phyloP scores from a whole-genome alignment of 306 rosid genomes.

The Dalbergia cochinchinensis region DNA sequence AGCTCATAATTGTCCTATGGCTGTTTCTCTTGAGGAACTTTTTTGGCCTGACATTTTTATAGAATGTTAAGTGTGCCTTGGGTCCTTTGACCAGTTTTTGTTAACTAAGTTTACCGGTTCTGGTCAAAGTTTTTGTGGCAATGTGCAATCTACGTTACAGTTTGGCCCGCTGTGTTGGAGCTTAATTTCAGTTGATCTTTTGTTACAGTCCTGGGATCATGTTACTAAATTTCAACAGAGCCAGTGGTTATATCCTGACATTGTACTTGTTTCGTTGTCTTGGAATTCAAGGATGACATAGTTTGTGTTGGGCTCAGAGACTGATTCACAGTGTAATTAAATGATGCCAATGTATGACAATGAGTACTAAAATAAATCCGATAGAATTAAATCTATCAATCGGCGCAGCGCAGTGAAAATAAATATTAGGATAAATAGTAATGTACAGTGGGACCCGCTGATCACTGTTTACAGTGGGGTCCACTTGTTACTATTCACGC shows the following conservation, averaged over 20 bases:
- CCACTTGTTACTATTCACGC: too few relatives aligned
- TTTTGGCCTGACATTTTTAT: not conserved
- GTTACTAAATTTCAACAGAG: constrained; percentile 77
- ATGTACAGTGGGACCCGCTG: too few relatives aligned
- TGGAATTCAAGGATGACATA: constrained; percentile 6
- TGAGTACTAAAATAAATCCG: too few relatives aligned
- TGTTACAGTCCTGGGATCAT: constrained; percentile 87
- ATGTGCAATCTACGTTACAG: not conserved
- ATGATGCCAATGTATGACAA: too few relatives aligned
- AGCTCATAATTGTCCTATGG: not conserved
- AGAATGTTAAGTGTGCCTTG: not conserved
- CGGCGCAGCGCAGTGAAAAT: too few relatives aligned
- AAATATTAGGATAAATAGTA: too few relatives aligned
- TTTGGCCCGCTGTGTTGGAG: constrained; percentile 26
- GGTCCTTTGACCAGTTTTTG: constrained; percentile 17
- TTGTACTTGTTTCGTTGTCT: not conserved
- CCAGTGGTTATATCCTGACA: constrained; percentile 75
- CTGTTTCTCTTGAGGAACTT: constrained; percentile 6
- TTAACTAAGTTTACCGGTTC: constrained; percentile 8
- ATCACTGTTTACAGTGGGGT: too few relatives aligned
- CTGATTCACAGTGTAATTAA: too few relatives aligned
- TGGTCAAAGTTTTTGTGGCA: constrained; percentile 20
- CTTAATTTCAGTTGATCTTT: constrained; percentile 25
- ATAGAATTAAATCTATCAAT: too few relatives aligned
- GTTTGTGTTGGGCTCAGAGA: too few relatives aligned